A percentile compares a stretch with the other conserved stretches of the same genome.
These are phyloP conservation scores for Candida hispaniensis DNA, from an alignment of 805 yeast genomes.

Conservation along the genomic window DNA sequence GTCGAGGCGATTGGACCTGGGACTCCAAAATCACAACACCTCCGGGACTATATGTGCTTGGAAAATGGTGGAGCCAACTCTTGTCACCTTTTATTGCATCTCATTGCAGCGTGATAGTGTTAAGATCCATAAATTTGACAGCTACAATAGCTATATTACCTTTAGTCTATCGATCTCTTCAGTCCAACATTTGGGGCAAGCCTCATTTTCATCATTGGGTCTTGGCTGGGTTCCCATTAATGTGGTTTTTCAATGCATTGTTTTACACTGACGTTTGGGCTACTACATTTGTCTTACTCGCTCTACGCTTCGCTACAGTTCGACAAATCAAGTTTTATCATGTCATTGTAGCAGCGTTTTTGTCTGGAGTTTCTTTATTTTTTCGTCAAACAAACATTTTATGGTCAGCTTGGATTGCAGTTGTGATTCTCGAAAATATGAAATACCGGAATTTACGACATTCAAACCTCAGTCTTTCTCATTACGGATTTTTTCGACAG, in stretches of 20 bases:
- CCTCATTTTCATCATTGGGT: slow-evolving; percentile 31
- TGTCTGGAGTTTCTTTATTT: slow-evolving; percentile 53
- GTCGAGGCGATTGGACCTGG: slow-evolving; percentile 59
- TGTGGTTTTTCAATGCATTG: slow-evolving; percentile 60
- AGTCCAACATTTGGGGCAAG: slow-evolving; percentile 23
- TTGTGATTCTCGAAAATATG: slow-evolving; percentile 22
- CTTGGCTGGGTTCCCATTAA: slow-evolving; percentile 52
- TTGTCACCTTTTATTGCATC: slow-evolving; percentile 20
- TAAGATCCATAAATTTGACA: slow-evolving; percentile 50
- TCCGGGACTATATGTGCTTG: slow-evolving; percentile 69
- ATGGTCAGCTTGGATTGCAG: slow-evolving; percentile 62
- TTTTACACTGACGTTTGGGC: slow-evolving; percentile 96
- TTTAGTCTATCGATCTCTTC: slow-evolving; percentile 31
- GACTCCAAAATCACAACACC: slow-evolving; percentile 92
- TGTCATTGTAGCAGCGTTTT: slow-evolving; percentile 37
- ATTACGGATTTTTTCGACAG: slow-evolving; percentile 3
- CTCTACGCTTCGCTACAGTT: slow-evolving; percentile 33
- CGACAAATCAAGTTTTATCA: slow-evolving; percentile 20
- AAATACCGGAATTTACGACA: too few species aligned
- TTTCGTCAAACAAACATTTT: slow-evolving; percentile 88
- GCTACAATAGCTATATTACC: slow-evolving; percentile 30
- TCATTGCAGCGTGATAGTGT: slow-evolving; percentile 29
- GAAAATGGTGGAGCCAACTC: slow-evolving; percentile 26
- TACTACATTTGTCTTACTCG: slow-evolving; percentile 51
- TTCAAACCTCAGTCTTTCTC: too few species aligned